Evolutionary conservation across 2,329 filamentous ascomycete genomes (phyloP).

Genomic region (Ascochyta fabae): DNA sequence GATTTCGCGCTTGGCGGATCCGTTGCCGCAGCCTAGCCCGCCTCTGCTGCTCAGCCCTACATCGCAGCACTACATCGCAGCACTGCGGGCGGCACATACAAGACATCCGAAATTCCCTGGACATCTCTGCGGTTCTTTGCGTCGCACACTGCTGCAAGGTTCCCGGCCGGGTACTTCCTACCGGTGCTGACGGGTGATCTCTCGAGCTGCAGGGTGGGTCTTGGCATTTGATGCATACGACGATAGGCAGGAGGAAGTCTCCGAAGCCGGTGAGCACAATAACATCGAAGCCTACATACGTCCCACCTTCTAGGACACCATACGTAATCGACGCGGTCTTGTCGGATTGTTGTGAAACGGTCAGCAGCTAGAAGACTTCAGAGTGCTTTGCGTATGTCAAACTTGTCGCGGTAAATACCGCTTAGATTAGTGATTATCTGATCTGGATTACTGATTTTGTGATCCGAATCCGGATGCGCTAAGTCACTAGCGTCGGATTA

Average conservation of each 20-base stretch:
- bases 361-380: too few relatives aligned
- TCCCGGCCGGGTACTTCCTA: background rate
- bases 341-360: too few relatives aligned
- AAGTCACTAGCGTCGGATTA: too few relatives aligned
- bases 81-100: slow-evolving; percentile 1
- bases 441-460: too few relatives aligned
- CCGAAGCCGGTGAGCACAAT: background rate
- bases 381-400: too few relatives aligned
- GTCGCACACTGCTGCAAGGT: background rate
- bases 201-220: background rate
- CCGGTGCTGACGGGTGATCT: slow-evolving; percentile 1
- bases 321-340: too few relatives aligned
- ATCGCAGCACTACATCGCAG: background rate
- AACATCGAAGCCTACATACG: too few relatives aligned
- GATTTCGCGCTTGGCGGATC: background rate
- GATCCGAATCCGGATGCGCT: too few relatives aligned
- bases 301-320: too few relatives aligned
- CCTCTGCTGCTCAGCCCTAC: slow-evolving; percentile 1
- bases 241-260: background rate
- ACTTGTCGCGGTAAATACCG: too few relatives aligned
- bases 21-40: background rate
- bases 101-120: background rate
- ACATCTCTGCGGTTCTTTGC: background rate
- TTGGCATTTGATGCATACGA: slow-evolving; percentile 4
- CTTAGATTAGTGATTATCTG: too few relatives aligned